phyloP scores from a whole-genome alignment of 2,329 filamentous ascomycete species.

The Aspergillus chevalieri region DNA sequence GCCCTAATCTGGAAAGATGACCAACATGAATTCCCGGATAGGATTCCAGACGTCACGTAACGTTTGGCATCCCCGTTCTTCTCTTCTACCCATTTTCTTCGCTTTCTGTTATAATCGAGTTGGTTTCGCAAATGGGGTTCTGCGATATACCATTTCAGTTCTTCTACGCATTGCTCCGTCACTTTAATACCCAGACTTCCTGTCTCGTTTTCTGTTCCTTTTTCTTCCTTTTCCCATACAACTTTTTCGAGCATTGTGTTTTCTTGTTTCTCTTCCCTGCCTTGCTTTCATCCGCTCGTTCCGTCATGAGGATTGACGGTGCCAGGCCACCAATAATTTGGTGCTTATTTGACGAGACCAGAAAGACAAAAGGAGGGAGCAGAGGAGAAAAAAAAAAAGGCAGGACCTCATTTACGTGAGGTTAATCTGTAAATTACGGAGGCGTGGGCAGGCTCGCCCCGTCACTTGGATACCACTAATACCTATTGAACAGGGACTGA shows the following conservation, averaged over 20 bases:
- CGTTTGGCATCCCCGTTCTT: background rate
- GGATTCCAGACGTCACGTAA: background rate
- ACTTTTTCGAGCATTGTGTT: constrained; percentile 7
- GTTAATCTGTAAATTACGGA: constrained; percentile 29
- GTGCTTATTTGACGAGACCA: background rate
- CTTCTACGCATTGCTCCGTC: background rate
- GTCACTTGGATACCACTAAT: constrained; percentile 13
- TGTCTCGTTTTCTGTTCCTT: constrained; percentile 3
- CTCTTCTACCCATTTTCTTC: background rate
- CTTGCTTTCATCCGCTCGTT: background rate
- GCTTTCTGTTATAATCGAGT: background rate
- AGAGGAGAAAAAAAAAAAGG: background rate
- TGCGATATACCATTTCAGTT: background rate
- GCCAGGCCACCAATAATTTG: background rate
- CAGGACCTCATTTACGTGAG: background rate
- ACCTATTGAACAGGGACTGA: constrained; percentile 8
- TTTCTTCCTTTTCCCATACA: constrained; percentile 5
- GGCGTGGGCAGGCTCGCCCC: constrained; percentile 26
- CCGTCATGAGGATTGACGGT: background rate
- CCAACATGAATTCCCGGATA: background rate
- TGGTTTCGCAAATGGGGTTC: background rate
- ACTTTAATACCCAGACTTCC: constrained; percentile 1
- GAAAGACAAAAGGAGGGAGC: background rate
- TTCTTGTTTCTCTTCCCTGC: background rate
- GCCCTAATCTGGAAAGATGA: constrained; percentile 1